Percentiles rank a stretch among this genome's conserved stretches.
Conservation (phyloP, 2,329 filamentous ascomycete genomes). For the Paecilomyces variotii region DNA sequence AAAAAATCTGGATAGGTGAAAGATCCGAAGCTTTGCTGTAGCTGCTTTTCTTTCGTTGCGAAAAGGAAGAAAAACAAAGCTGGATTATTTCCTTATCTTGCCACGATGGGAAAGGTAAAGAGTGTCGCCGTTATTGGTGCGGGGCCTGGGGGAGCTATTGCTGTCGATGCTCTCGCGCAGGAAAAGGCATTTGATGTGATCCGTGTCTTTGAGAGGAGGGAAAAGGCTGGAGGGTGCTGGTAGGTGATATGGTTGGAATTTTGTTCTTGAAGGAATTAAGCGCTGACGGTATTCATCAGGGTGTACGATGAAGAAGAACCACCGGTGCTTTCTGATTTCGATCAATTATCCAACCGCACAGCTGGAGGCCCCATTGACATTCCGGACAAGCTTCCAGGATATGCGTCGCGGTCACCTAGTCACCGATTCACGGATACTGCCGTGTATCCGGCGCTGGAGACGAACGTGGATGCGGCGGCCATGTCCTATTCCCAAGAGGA, state of each 20-base stretch:
- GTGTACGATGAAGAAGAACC: slow-evolving; percentile 26
- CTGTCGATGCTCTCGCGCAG: slow-evolving; percentile 52
- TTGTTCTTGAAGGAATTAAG: neutral
- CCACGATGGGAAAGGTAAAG: slow-evolving; percentile 12
- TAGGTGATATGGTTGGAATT: slow-evolving; percentile 23
- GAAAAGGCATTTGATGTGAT: slow-evolving; percentile 53
- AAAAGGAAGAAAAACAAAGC: neutral
- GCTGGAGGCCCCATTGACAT: slow-evolving; percentile 44
- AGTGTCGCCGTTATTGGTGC: slow-evolving; percentile 54
- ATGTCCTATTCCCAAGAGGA: slow-evolving; percentile 56
- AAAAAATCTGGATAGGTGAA: neutral
- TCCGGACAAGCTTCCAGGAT: slow-evolving; percentile 42
- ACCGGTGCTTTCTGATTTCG: slow-evolving; percentile 38
- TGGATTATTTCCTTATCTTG: neutral
- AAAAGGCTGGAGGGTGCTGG: slow-evolving; percentile 55
- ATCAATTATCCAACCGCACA: slow-evolving; percentile 40
- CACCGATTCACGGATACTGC: slow-evolving; percentile 51
- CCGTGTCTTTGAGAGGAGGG: slow-evolving; percentile 55
- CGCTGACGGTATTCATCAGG: slow-evolving; percentile 9
- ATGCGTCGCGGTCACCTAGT: slow-evolving; percentile 33
- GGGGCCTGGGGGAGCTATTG: slow-evolving; percentile 53
- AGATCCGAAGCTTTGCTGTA: neutral
- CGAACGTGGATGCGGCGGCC: slow-evolving; percentile 51
- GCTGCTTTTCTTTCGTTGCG: neutral
- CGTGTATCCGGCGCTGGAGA: slow-evolving; percentile 57